These are phyloP conservation scores for Ascoidea rubescens DNA, from an alignment of 805 yeast species.

Conservation along the genomic window DNA sequence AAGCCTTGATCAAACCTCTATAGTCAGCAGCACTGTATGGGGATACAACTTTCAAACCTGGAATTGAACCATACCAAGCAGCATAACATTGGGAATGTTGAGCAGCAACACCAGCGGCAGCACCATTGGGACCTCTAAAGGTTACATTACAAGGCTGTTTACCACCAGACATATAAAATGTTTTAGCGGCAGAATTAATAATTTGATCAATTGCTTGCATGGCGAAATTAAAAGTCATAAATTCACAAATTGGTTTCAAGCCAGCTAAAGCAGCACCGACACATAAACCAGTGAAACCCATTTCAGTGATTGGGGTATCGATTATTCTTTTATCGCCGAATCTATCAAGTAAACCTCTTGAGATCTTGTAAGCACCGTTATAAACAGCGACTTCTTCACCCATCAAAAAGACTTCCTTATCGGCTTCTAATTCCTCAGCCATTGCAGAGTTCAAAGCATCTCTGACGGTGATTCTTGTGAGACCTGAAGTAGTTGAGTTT, in stretches of 20 bases:
- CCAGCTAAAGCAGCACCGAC: conserved; percentile 97
- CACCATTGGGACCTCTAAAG: conserved; percentile 99
- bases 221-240: conserved; percentile 98
- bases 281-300: conserved; percentile 94
- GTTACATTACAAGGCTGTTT: conserved; percentile 93
- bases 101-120: conserved; percentile 99
- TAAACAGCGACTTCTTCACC: conserved; percentile 99
- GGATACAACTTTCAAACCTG: conserved; percentile 92
- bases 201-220: conserved; percentile 99
- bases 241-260: conserved; percentile 91
- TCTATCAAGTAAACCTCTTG: conserved; percentile 89
- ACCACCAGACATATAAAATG: conserved; percentile 99
- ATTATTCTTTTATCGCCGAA: conserved; percentile 88
- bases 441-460: conserved; percentile 92
- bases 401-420: conserved; percentile 84
- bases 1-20: conserved; percentile 90
- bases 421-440: conserved; percentile 95
- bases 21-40: conserved; percentile 95
- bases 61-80: conserved; percentile 97
- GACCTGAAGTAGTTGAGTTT: conserved; percentile 23
- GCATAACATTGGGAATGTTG: conserved; percentile 98
- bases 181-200: conserved; percentile 96
- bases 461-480: conserved; percentile 74
- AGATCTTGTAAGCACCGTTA: conserved; percentile 97
- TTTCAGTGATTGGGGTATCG: conserved; percentile 97